Evolutionary conservation across 73 alveolate species (phyloP).

Genomic region (Stentor coeruleus): DNA sequence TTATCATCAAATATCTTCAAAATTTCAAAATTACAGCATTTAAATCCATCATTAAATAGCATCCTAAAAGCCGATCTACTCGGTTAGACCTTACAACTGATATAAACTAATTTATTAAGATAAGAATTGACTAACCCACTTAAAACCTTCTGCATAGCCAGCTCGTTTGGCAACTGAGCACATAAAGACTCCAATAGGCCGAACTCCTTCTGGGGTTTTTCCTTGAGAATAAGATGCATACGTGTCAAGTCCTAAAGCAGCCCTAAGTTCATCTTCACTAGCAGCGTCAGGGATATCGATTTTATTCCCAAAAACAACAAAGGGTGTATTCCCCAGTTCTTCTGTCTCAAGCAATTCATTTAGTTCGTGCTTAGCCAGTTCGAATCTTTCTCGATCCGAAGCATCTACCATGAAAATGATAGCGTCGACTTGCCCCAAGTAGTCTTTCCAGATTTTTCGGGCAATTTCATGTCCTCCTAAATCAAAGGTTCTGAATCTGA

Average conservation of each 20-base stretch:
- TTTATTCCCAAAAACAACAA: slow-evolving; percentile 97
- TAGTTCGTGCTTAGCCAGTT: slow-evolving; percentile 82
- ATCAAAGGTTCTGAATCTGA: slow-evolving; percentile 97
- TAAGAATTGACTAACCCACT: slow-evolving; percentile 90
- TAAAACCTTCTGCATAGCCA: slow-evolving; percentile 93
- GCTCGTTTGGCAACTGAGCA: slow-evolving; percentile 94
- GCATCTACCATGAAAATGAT: slow-evolving; percentile 97
- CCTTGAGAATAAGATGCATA: slow-evolving; percentile 31
- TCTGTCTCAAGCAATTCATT: slow-evolving; percentile 72
- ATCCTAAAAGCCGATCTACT: too few relatives aligned
- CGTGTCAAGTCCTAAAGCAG: slow-evolving; percentile 70
- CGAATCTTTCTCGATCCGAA: slow-evolving; percentile 93
- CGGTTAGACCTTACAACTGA: too few relatives aligned
- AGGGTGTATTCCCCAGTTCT: slow-evolving; percentile 81
- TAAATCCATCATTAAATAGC: too few relatives aligned
- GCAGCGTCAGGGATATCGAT: slow-evolving; percentile 96
- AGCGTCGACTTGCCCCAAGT: slow-evolving; percentile 96
- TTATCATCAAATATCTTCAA: too few relatives aligned
- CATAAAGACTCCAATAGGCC: slow-evolving; percentile 99
- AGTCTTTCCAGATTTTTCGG: slow-evolving; percentile 98
- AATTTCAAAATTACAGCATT: too few relatives aligned
- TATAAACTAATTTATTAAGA: not conserved
- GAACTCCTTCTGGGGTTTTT: slow-evolving; percentile 71
- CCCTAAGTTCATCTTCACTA: slow-evolving; percentile 95
- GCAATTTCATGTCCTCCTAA: slow-evolving; percentile 97